Evolutionary conservation across 495 filamentous ascomycete genomes (phyloP), one percentile per base, ranked within the genome.

Genomic region (Talaromyces liani): DNA sequence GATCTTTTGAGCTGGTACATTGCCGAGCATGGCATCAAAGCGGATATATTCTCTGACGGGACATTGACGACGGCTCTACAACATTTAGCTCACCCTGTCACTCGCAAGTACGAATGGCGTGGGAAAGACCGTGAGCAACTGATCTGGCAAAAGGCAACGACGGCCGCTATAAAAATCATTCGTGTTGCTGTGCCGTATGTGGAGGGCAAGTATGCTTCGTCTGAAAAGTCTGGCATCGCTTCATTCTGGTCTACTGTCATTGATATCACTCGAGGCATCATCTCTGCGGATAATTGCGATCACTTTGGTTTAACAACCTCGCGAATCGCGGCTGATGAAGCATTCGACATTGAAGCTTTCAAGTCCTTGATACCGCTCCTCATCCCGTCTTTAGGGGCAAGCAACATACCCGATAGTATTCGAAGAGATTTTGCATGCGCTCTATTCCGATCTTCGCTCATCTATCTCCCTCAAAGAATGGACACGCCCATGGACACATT

Each of bases 371-470:
- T 88, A 18, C 74, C 82, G 1, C 79, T 97, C 25, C 86, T 96
- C 45, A 88, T 91, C 29, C 88, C 92, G 0, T 75, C 84, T 6
- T 81, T 98, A 0, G 91, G 92, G 8, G 79, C 81, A 0, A 65
- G 82, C 14, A 70, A 74, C 1, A 84, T 96, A 18, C 79, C 85
- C 2, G 89, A 94, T 65, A 71, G 78, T 27, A 85, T 88, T 3
- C 82, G 91, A 14, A 82, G 81, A n/a, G 75, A 82, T 8, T 97
- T 94, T 69, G 83, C 88, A 1, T 84, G 84, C 61, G 85, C 85
- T 18, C 82, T 98, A n/a, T 92, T 97, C 74, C 77, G 82, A 58
- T 89, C 84, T 20, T 97, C 93, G 24, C 84, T 97, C 67, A 88
- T 96, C 64, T 91, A 96, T 70, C 65, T 80, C 4, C 84, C 87